Percentiles rank a stretch among this genome's conserved stretches.
Conservation (phyloP, 2,329 filamentous ascomycete species). For the Tolypocladium paradoxum region DNA sequence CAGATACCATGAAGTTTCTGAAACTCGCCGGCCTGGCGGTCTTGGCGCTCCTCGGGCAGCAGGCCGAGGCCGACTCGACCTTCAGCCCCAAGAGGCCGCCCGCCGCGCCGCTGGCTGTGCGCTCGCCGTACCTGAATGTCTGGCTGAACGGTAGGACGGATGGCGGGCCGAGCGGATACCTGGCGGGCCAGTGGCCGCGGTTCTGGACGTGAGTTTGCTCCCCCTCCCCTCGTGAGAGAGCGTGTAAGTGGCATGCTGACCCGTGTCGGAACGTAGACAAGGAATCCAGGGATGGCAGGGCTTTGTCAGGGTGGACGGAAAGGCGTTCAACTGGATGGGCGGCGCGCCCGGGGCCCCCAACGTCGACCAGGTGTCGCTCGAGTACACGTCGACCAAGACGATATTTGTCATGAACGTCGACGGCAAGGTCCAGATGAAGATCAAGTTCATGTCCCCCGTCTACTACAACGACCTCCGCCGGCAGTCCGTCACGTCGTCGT, state of each 20-base stretch:
- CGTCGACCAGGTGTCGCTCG: constrained; percentile 51
- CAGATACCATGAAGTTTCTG: constrained; percentile 9
- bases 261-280: constrained; percentile 25
- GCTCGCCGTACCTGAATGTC: constrained; percentile 62
- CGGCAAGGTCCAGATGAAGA: constrained; percentile 49
- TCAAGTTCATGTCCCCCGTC: constrained; percentile 62
- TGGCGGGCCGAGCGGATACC: constrained; percentile 52
- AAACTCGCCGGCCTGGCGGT: constrained; percentile 9
- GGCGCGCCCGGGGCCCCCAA: constrained; percentile 33
- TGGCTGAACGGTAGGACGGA: constrained; percentile 55
- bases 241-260: not conserved
- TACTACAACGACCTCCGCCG: constrained; percentile 54
- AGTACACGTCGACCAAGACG: constrained; percentile 64
- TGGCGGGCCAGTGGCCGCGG: constrained; percentile 57
- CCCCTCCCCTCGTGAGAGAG: not conserved
- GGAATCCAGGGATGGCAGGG: constrained; percentile 54
- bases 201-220: constrained; percentile 53
- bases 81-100: constrained; percentile 57
- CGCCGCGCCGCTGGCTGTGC: constrained; percentile 61
- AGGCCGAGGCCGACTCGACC: constrained; percentile 28
- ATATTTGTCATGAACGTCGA: constrained; percentile 57
- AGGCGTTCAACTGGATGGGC: constrained; percentile 58
- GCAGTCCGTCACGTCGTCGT: constrained; percentile 61
- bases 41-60: constrained; percentile 7
- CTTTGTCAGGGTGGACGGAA: constrained; percentile 56